Evolutionary conservation across 768 basidiomycete genomes (phyloP).

Genomic region (Kwoniella sp.): DNA sequence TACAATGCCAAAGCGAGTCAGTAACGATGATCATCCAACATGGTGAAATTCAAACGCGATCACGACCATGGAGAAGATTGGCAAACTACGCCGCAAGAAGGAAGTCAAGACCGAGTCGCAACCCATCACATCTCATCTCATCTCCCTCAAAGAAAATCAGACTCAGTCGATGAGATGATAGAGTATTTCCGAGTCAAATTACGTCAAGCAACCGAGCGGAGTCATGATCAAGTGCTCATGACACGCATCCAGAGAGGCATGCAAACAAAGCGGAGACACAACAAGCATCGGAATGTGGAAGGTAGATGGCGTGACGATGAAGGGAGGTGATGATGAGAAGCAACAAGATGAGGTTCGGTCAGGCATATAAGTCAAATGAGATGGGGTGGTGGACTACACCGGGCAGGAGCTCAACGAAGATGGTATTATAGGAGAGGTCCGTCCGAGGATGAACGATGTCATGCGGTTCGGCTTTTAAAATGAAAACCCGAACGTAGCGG

Average conservation of each 20-base stretch:
- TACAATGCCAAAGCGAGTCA: too few relatives aligned
- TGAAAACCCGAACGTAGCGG: background rate
- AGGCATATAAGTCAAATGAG: too few relatives aligned
- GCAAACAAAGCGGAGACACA: background rate
- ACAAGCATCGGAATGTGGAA: background rate
- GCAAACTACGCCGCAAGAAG: background rate
- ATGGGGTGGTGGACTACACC: background rate
- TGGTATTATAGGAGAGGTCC: background rate
- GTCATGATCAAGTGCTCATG: background rate
- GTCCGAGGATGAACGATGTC: background rate
- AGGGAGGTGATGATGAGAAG: too few relatives aligned
- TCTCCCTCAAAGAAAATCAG: background rate
- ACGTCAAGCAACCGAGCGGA: background rate
- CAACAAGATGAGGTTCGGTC: too few relatives aligned
- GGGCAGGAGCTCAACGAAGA: too few relatives aligned
- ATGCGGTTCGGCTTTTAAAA: too few relatives aligned
- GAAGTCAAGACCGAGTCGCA: background rate
- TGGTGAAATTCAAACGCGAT: too few relatives aligned
- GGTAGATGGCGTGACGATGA: slow-evolving; percentile 6
- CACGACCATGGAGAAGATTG: too few relatives aligned
- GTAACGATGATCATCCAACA: too few relatives aligned
- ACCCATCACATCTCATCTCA: background rate
- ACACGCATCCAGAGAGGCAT: background rate
- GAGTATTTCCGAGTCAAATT: too few relatives aligned
- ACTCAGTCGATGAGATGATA: background rate